Evolutionary conservation across 805 yeast species (phyloP), one percentile per base, ranked within the genome.

Genomic region (Metschnikowia aberdeeniae): DNA sequence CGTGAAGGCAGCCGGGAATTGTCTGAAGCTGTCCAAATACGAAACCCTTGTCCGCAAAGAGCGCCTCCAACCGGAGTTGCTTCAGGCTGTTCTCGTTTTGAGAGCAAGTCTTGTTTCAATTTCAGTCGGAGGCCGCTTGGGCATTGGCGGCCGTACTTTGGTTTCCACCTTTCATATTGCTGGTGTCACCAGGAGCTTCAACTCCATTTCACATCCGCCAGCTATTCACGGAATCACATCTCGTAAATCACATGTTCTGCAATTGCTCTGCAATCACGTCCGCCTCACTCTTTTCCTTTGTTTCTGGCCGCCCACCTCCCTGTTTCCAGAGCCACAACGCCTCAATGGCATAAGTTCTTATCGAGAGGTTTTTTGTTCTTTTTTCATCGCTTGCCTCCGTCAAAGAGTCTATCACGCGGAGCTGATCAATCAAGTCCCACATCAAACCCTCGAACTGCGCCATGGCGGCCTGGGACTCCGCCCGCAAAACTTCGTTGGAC

Each of bases 321-420:
- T 74, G 65, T 54, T 76, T 82, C 93, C 95, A 88, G 43, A 90
- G 66, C 96, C 96, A 90, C 30, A 90, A 71, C 0, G 97, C 95
- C 53, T 90, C 97, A 27, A 85, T 73, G 1, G 97, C 95, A 61
- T 89, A 87, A 53, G 78, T 86, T 54, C 86, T 72, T 1, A 89
- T 89, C 30, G 90, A 84, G 27, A 90, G 48, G 61, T 86, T 87
- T 13, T 65, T 69, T 0, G 88, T 83, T 42, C 65, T 68, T 11
- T 63, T 61, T 40, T 86, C 95, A 54, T 85, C 84, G 0, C 89
- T 76, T 27, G 86, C 82, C 39, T 81, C 83, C 32, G 80, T 72
- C 24, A 90, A 62, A 1, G 86, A 70, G 13, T 86, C 89, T 6
- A 86, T 66, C 20, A 89, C 75, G 41, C 82, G 67, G 43, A 82